These are phyloP conservation scores for Insectozyma bohioensis DNA, from an alignment of 1,139 yeast species.

Conservation along the genomic window DNA sequence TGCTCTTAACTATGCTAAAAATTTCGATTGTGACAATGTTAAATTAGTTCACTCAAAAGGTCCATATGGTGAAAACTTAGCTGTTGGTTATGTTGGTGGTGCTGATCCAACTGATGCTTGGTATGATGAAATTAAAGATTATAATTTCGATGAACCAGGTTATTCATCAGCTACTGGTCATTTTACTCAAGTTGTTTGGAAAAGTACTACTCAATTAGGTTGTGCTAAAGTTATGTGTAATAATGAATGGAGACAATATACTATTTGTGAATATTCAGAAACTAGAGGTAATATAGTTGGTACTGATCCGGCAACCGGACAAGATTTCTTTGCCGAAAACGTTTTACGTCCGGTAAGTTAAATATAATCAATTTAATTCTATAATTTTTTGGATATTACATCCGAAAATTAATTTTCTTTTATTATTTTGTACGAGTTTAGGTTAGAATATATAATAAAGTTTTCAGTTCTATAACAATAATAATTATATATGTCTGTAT, in stretches of 20 bases:
- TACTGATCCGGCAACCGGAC: conserved; percentile 28
- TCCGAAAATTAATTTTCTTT: no score
- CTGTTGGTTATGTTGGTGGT: conserved; percentile 60
- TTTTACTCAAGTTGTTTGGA: conserved; percentile 89
- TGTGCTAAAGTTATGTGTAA: conserved; percentile 62
- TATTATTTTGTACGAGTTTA: no score
- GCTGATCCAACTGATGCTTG: conserved; percentile 74
- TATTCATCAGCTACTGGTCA: conserved; percentile 52
- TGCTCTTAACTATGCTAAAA: conserved; percentile 44
- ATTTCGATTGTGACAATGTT: conserved; percentile 54
- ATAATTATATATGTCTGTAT: no score
- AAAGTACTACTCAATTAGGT: conserved; percentile 63
- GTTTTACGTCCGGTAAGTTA: conserved; percentile 40
- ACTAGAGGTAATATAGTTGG: conserved; percentile 60
- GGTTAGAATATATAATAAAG: no score
- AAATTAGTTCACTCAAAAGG: conserved; percentile 55
- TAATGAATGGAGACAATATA: conserved; percentile 20
- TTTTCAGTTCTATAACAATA: no score
- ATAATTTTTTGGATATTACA: no score
- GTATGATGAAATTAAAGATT: conserved; percentile 69
- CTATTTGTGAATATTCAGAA: conserved; percentile 63
- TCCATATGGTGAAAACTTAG: conserved; percentile 85
- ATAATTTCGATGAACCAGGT: conserved; percentile 47
- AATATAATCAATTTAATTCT: no score
- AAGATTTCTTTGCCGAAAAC: conserved; percentile 48